A percentile compares a stretch with the other conserved stretches of the same genome.
Evolutionary conservation across 768 basidiomycete genomes (phyloP).

Genomic region (Russula emetica): DNA sequence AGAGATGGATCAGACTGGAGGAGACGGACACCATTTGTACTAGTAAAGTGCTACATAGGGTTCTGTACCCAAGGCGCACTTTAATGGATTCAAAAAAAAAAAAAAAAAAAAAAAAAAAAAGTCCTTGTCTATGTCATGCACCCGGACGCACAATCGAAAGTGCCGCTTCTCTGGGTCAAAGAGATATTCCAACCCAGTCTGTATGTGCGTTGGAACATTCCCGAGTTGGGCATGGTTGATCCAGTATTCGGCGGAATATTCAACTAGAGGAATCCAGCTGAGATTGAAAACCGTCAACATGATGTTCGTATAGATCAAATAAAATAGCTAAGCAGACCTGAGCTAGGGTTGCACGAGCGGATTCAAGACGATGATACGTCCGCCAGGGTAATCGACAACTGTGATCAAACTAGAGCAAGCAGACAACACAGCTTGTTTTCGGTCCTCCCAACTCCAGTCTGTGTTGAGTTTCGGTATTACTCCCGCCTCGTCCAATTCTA

Average conservation of each 20-base stretch:
- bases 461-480: background rate
- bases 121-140: background rate
- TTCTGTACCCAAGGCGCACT: too few relatives aligned
- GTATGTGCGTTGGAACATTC: background rate
- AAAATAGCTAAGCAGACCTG: background rate
- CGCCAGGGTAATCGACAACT: background rate
- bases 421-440: background rate
- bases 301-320: background rate
- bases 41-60: too few relatives aligned
- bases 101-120: too few relatives aligned
- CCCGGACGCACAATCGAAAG: background rate
- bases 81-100: too few relatives aligned
- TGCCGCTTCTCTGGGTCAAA: background rate
- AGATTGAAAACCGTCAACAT: background rate
- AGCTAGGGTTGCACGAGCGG: background rate
- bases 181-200: background rate
- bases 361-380: background rate
- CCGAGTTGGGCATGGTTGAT: background rate
- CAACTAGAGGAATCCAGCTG: background rate
- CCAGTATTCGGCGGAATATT: background rate
- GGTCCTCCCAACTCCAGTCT: background rate
- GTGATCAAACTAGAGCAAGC: background rate
- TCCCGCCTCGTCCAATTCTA: background rate
- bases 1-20: too few relatives aligned
- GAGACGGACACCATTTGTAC: too few relatives aligned